Base-by-base conservation (phyloP, 768 basidiomycete genomes). In the Boletus rubescentipes region DNA sequence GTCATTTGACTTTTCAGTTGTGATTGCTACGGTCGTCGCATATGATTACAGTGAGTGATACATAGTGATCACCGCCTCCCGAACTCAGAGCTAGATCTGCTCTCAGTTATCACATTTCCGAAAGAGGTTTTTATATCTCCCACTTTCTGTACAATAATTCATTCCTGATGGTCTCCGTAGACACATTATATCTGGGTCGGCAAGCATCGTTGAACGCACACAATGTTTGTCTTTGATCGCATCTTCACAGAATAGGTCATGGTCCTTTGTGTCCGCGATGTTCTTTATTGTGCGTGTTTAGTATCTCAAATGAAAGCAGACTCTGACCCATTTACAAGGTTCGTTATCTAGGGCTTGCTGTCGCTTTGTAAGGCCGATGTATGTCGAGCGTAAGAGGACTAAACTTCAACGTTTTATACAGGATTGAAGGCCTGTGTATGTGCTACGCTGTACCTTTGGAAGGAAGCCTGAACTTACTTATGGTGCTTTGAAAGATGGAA, bases 111-210 rank as follows among this genome's bases (percentile, higher is more conserved):
- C 14, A 48, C 57, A 0, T 48, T 67, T 36, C n/a, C 54, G 3
- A 47, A 43, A 11, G 64, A 67, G 64, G 57, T 66, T 29, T 15
- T 29, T 38, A 4, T 26, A 10, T 44, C 11, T 30, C 32, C 16
- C 1, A 12, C 50, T 20, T 34, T 9, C 20, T 23, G 14, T 11
- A 30, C 10, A 15, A n/a, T 11, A 21, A 14, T 21, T 29, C 11
- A 2, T 32, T 39, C 36, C 48, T 49, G 10, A 66, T 9, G 10
- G 12, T 6, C 16, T 39, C 18, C 11, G 6, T 42, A 62, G 64
- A 37, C 60, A 49, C 26, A 40, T 11, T 55, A 46, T 38, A 21
- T 65, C 14, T 65, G 65, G 64, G 64, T 65, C 21, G 26, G 64
- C 21, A 18, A 36, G 18, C 32, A 2, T 31, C 16, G 8, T 7